These are phyloP conservation scores for Rhododendron henanense DNA, from an alignment of 148 eudicot genomes.

Conservation along the genomic window DNA sequence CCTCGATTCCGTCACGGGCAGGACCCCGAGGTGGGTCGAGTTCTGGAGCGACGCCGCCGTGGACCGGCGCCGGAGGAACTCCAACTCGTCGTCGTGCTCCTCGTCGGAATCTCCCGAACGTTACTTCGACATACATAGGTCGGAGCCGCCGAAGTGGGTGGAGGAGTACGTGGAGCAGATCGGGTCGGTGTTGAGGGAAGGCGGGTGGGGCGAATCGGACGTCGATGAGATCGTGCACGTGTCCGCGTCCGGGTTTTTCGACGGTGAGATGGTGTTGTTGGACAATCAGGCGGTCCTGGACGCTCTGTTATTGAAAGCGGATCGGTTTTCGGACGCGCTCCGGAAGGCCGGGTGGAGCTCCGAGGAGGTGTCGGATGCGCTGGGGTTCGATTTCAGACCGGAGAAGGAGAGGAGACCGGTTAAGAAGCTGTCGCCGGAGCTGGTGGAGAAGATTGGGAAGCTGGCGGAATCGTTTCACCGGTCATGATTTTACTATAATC, in stretches of 20 bases:
- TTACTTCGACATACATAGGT: slow-evolving; percentile 48
- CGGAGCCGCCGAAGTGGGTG: slow-evolving; percentile 59
- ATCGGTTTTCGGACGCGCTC: slow-evolving; percentile 63
- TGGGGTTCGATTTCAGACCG: slow-evolving; percentile 65
- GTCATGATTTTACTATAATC: slow-evolving; percentile 25
- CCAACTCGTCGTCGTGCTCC: slow-evolving; percentile 42
- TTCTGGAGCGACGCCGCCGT: slow-evolving; percentile 65
- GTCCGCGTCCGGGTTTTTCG: slow-evolving; percentile 74
- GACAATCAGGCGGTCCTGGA: slow-evolving; percentile 76
- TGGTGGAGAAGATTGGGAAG: slow-evolving; percentile 55
- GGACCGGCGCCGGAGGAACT: slow-evolving; percentile 50
- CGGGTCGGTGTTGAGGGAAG: slow-evolving; percentile 70
- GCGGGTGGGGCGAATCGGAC: slow-evolving; percentile 86
- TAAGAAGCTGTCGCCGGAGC: slow-evolving; percentile 62
- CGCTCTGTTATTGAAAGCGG: slow-evolving; percentile 64
- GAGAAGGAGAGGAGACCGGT: slow-evolving; percentile 50
- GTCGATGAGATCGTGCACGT: slow-evolving; percentile 67
- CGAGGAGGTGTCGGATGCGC: slow-evolving; percentile 74
- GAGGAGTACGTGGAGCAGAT: slow-evolving; percentile 47
- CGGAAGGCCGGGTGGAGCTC: slow-evolving; percentile 89
- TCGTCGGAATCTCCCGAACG: slow-evolving; percentile 61
- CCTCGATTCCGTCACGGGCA: slow-evolving; percentile 32
- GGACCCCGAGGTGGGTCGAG: slow-evolving; percentile 65
- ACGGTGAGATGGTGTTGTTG: slow-evolving; percentile 58
- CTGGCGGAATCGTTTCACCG: slow-evolving; percentile 65